Evolutionary conservation across 331 rosid species (phyloP).

Genomic region (Malus hybrid): DNA sequence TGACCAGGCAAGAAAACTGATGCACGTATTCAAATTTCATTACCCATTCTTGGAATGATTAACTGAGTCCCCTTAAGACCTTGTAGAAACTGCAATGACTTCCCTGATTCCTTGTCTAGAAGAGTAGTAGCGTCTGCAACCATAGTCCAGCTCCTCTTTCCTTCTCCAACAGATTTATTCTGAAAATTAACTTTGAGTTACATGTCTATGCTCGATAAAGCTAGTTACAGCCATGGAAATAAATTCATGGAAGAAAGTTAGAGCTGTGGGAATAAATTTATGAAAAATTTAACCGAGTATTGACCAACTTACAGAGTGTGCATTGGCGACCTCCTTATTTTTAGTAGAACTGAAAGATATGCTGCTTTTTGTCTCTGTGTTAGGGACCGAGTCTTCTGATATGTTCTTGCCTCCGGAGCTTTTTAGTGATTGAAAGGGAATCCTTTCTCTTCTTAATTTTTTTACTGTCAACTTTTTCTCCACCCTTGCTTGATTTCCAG

Average conservation of each 20-base stretch:
- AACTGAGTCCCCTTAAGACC: slow-evolving; percentile 71
- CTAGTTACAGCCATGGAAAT: slow-evolving; percentile 3
- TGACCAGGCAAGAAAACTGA: neutral
- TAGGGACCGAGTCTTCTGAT: slow-evolving; percentile 18
- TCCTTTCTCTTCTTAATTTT: slow-evolving; percentile 31
- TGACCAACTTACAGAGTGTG: slow-evolving; percentile 31
- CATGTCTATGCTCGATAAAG: neutral
- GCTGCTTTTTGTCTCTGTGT: slow-evolving; percentile 28
- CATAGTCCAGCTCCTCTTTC: slow-evolving; percentile 58
- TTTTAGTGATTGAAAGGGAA: slow-evolving; percentile 46
- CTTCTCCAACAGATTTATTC: slow-evolving; percentile 29
- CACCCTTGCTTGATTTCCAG: slow-evolving; percentile 20
- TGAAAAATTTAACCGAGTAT: slow-evolving; percentile 8
- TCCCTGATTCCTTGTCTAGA: slow-evolving; percentile 75
- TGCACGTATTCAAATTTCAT: slow-evolving; percentile 4
- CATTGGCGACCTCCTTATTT: slow-evolving; percentile 15
- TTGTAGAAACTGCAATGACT: slow-evolving; percentile 65
- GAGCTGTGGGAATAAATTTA: slow-evolving; percentile 2
- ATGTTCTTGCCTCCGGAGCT: slow-evolving; percentile 26
- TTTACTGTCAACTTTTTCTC: slow-evolving; percentile 15
- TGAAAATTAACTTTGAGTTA: slow-evolving; percentile 19
- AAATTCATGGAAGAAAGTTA: slow-evolving; percentile 5
- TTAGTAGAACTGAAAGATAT: slow-evolving; percentile 17
- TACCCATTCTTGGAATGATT: slow-evolving; percentile 72
- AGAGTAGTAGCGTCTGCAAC: slow-evolving; percentile 68